Conservation (phyloP, 2,329 filamentous ascomycete species). For the Coniochaeta sp. region DNA sequence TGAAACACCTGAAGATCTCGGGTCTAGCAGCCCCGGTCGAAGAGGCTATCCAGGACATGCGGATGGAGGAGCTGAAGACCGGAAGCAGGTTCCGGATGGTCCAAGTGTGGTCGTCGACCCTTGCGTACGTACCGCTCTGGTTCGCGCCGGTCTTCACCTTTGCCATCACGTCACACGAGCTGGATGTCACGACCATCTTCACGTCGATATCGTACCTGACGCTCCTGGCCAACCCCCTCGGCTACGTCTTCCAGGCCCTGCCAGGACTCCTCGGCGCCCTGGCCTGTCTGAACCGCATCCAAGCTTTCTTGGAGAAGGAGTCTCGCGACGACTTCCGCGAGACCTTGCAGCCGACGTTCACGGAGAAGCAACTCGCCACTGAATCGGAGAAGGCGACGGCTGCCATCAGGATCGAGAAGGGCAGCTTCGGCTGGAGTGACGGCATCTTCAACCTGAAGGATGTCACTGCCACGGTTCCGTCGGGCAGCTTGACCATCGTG, state of each 20-base stretch:
- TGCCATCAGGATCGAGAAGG: slow-evolving; percentile 9
- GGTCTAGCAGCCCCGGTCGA: slow-evolving; percentile 20
- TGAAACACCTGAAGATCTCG: slow-evolving; percentile 21
- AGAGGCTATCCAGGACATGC: slow-evolving; percentile 14
- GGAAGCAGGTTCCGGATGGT: slow-evolving; percentile 17
- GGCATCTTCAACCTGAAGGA: slow-evolving; percentile 19
- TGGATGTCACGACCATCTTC: slow-evolving; percentile 20
- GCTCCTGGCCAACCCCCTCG: slow-evolving; percentile 24
- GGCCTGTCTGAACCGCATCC: slow-evolving; percentile 25
- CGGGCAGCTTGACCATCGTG: slow-evolving; percentile 27
- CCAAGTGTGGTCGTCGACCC: slow-evolving; percentile 15
- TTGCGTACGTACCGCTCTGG: slow-evolving; percentile 25
- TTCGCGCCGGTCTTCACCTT: slow-evolving; percentile 28
- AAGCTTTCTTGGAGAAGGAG: slow-evolving; percentile 26
- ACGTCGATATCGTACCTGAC: slow-evolving; percentile 24
- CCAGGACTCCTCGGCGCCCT: slow-evolving; percentile 22
- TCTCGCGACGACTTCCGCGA: slow-evolving; percentile 18
- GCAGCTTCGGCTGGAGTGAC: slow-evolving; percentile 26
- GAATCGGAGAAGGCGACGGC: neutral
- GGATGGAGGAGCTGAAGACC: slow-evolving; percentile 15
- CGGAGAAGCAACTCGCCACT: neutral
- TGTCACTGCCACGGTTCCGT: slow-evolving; percentile 24
- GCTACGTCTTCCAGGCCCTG: slow-evolving; percentile 22
- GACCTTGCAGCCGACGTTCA: neutral
- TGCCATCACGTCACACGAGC: slow-evolving; percentile 12